Evolutionary conservation across 2,329 filamentous ascomycete genomes (phyloP).

Genomic region (Scorias spongiosa): DNA sequence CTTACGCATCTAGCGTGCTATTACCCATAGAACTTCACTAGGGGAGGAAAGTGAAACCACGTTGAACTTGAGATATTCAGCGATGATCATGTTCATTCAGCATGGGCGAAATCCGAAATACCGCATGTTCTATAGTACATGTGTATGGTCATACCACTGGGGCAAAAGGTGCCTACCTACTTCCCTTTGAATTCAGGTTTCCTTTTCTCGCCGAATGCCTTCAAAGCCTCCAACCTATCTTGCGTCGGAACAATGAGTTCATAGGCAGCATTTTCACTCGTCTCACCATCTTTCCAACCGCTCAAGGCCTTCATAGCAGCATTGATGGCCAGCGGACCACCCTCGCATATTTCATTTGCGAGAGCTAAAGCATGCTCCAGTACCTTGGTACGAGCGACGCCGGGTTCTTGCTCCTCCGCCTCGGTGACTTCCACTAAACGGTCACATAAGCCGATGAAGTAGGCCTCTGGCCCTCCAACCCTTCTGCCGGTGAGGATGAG

Average conservation of each 20-base stretch:
- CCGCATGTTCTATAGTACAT: too few species aligned
- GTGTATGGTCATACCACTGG: neutral
- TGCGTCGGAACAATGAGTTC: conserved; percentile 67
- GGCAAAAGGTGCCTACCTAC: conserved; percentile 29
- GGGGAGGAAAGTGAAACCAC: too few species aligned
- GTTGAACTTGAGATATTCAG: too few species aligned
- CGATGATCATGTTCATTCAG: too few species aligned
- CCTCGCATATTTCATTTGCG: conserved; percentile 49
- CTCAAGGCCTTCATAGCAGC: conserved; percentile 67
- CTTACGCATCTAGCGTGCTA: too few species aligned
- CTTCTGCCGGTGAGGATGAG: conserved; percentile 81
- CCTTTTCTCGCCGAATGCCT: conserved; percentile 67
- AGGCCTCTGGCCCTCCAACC: conserved; percentile 69
- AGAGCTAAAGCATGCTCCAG: conserved; percentile 3
- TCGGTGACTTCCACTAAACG: conserved; percentile 68
- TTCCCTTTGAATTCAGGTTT: conserved; percentile 51
- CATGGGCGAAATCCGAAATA: too few species aligned
- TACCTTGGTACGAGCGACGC: conserved; percentile 64
- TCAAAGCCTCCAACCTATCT: conserved; percentile 76
- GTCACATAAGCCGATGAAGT: conserved; percentile 81
- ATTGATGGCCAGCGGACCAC: conserved; percentile 68
- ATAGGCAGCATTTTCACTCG: conserved; percentile 78
- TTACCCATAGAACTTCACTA: too few species aligned
- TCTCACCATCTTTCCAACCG: conserved; percentile 48
- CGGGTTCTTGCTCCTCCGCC: conserved; percentile 43